A percentile compares a stretch with the other conserved stretches of the same genome.
phyloP scores from a whole-genome alignment of 805 yeast species.

The Kodamaea fukazawae region DNA sequence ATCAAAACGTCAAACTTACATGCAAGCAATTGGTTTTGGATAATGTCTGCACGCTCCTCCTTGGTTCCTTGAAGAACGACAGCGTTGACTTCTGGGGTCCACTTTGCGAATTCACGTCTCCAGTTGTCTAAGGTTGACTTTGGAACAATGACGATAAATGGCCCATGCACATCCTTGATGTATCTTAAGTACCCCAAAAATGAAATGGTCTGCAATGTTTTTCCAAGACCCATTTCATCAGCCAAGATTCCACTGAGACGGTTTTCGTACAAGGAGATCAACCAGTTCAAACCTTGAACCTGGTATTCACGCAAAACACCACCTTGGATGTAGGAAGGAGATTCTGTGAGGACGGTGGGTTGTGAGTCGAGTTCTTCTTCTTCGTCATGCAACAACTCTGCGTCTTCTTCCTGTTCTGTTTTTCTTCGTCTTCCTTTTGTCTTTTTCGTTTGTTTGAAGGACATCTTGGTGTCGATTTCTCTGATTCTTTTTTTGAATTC shows the following conservation, averaged over 20 bases:
- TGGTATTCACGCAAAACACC: conserved; percentile 90
- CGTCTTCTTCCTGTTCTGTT: conserved; percentile 94
- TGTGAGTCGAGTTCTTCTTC: conserved; percentile 52
- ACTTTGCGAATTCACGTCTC: conserved; percentile 88
- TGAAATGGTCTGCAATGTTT: conserved; percentile 91
- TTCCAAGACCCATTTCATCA: conserved; percentile 98
- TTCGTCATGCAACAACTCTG: conserved; percentile 82
- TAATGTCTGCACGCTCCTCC: conserved; percentile 64
- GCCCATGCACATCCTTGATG: conserved; percentile 77
- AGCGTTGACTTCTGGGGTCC: conserved; percentile 94
- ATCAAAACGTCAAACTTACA: conserved; percentile 87
- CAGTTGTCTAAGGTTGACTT: conserved; percentile 95
- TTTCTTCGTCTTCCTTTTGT: conserved; percentile 62
- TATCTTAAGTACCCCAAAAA: conserved; percentile 87
- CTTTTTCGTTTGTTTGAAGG: conserved; percentile 30
- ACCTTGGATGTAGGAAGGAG: conserved; percentile 68
- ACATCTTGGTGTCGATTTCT: conserved; percentile 51
- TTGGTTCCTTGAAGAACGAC: conserved; percentile 87
- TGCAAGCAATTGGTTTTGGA: conserved; percentile 56
- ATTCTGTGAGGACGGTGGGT: conserved; percentile 71
- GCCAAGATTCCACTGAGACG: conserved; percentile 90
- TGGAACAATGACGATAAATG: conserved; percentile 88
- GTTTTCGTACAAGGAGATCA: conserved; percentile 83
- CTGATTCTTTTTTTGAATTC: conserved; percentile 59
- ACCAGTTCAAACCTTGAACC: conserved; percentile 93